A percentile compares a stretch with the other conserved stretches of the same genome.
Conservation (phyloP, 768 basidiomycete genomes). For the Lactarius hengduanensis region DNA sequence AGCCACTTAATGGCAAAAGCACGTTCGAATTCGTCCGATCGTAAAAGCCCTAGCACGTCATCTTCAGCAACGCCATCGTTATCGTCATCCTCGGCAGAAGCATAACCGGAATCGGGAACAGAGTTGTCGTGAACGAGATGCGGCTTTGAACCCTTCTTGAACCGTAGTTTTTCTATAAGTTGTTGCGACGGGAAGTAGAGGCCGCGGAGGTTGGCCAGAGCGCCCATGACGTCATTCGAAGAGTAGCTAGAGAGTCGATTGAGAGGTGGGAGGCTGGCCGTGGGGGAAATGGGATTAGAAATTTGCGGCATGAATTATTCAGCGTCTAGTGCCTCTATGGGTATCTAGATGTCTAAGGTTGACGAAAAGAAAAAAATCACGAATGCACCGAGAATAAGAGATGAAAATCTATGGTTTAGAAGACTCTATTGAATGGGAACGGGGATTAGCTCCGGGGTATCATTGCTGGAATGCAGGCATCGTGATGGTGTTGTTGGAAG, state of each 20-base stretch:
- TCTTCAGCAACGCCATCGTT: conserved; percentile 33
- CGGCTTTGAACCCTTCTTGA: conserved; percentile 9
- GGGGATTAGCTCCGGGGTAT: not conserved
- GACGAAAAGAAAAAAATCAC: conserved; percentile 5
- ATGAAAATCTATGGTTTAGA: not conserved
- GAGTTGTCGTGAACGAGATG: conserved; percentile 41
- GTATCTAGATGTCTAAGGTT: conserved; percentile 14
- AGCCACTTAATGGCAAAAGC: conserved; percentile 71
- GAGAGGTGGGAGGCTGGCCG: conserved; percentile 59
- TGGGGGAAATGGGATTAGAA: conserved; percentile 40
- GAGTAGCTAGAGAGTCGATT: conserved; percentile 40
- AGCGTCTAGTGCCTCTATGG: conserved; percentile 20
- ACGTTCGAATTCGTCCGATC: conserved; percentile 65
- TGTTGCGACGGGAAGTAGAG: conserved; percentile 52
- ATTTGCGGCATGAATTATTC: conserved; percentile 11
- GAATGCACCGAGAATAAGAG: not conserved
- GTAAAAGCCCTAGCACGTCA: conserved; percentile 46
- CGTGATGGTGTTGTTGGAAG: conserved; percentile 3
- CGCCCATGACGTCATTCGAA: conserved; percentile 39
- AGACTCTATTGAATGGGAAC: not conserved
- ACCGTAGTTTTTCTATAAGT: conserved; percentile 32
- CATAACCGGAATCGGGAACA: conserved; percentile 75
- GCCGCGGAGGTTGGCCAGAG: conserved; percentile 45
- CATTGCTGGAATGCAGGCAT: conserved; percentile 21
- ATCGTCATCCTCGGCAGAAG: conserved; percentile 48